A percentile compares a stretch with the other conserved stretches of the same genome.
These are phyloP conservation scores for Tagetes patula DNA, from an alignment of 129 eudicot species.

Conservation along the genomic window DNA sequence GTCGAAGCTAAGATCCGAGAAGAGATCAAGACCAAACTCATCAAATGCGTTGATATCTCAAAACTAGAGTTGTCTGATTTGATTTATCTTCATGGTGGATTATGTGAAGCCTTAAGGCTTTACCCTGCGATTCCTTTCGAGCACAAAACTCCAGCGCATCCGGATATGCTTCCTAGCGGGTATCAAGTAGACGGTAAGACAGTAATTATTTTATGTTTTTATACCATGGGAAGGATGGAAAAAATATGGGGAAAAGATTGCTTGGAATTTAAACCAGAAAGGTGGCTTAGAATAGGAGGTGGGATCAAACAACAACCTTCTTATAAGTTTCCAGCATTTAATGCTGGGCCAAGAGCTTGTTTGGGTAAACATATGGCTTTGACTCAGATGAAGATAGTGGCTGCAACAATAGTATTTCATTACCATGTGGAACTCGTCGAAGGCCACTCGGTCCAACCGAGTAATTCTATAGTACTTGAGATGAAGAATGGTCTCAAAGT, in stretches of 20 bases:
- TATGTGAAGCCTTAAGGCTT: slow-evolving; percentile 36
- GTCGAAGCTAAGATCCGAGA: slow-evolving; percentile 29
- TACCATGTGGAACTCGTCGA: too few relatives aligned
- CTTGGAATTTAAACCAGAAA: slow-evolving; percentile 34
- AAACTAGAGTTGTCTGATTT: slow-evolving; percentile 15
- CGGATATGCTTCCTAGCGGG: slow-evolving; percentile 44
- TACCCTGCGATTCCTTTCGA: slow-evolving; percentile 32
- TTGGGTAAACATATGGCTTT: too few relatives aligned
- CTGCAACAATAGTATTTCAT: too few relatives aligned
- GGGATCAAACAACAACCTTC: too few relatives aligned
- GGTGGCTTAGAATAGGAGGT: too few relatives aligned
- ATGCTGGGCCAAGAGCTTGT: too few relatives aligned
- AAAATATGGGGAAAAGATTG: slow-evolving; percentile 41
- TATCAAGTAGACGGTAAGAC: slow-evolving; percentile 24
- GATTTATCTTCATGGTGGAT: slow-evolving; percentile 29
- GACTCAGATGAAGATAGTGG: too few relatives aligned
- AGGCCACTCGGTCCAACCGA: too few relatives aligned
- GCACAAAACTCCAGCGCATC: slow-evolving; percentile 14
- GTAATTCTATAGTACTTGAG: too few relatives aligned
- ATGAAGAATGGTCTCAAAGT: too few relatives aligned
- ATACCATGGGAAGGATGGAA: slow-evolving; percentile 44
- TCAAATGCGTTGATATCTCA: not conserved
- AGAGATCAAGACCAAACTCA: slow-evolving; percentile 4
- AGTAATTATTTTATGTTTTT: slow-evolving; percentile 24
- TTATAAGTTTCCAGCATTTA: too few relatives aligned